A percentile compares a stretch with the other conserved stretches of the same genome.
phyloP scores from a whole-genome alignment of 2,329 filamentous ascomycete genomes.

The Biscogniauxia mediterranea region DNA sequence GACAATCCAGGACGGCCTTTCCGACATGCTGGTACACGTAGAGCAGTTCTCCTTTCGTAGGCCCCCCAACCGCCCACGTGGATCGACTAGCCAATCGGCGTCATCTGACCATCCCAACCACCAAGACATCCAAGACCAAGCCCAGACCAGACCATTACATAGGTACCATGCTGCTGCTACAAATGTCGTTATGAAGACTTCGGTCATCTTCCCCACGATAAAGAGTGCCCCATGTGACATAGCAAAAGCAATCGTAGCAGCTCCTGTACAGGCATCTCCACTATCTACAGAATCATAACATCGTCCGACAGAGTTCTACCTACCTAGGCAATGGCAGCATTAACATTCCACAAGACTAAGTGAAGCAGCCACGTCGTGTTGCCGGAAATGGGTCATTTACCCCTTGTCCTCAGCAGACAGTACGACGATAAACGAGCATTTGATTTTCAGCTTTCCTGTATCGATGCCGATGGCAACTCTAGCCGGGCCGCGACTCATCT shows the following conservation, averaged over 20 bases:
- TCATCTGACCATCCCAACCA: constrained; percentile 6
- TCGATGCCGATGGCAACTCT: neutral
- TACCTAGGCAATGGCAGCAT: neutral
- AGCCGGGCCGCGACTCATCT: neutral
- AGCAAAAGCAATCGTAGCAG: neutral
- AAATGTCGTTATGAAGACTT: neutral
- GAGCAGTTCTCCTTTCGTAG: constrained; percentile 15
- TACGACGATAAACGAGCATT: neutral
- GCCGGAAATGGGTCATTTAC: neutral
- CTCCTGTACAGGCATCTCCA: neutral
- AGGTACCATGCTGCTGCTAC: too few species aligned
- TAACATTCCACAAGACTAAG: neutral
- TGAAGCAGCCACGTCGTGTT: neutral
- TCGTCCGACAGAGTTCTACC: neutral
- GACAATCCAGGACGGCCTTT: constrained; percentile 1
- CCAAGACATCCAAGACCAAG: constrained; percentile 7
- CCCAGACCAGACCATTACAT: neutral
- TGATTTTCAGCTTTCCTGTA: neutral
- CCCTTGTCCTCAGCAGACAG: neutral
- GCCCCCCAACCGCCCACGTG: constrained; percentile 18
- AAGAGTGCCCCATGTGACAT: neutral
- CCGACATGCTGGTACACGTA: constrained; percentile 8
- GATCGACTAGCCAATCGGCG: constrained; percentile 17
- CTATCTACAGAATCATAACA: neutral
- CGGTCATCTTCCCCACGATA: neutral